A percentile compares a stretch with the other conserved stretches of the same genome.
Evolutionary conservation across 345 rosid genomes (phyloP).

Genomic region (Camelina laxa): DNA sequence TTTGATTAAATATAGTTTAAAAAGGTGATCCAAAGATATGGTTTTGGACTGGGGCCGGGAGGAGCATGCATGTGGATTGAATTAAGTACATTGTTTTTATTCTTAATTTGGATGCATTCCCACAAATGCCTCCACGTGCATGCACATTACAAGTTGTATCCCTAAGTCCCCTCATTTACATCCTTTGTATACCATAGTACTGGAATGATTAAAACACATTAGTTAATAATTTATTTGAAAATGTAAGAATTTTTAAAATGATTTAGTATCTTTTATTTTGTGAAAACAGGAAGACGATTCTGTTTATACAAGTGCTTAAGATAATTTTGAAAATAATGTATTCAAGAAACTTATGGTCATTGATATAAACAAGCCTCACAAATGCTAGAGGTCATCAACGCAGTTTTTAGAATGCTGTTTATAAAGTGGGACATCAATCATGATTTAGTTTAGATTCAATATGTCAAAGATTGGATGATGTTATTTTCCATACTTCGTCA

Average conservation of each 20-base stretch:
- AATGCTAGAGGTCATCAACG: not conserved
- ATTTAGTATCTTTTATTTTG: not conserved
- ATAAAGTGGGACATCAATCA: not conserved
- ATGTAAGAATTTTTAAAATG: not conserved
- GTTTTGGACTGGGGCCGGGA: slow-evolving; percentile 18
- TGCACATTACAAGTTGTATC: not conserved
- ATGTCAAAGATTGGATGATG: not conserved
- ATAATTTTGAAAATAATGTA: not conserved
- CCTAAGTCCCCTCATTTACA: not conserved
- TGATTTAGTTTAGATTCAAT: not conserved
- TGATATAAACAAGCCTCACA: too few species aligned
- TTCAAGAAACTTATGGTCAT: not conserved
- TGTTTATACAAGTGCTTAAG: not conserved
- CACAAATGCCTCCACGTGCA: slow-evolving; percentile 33
- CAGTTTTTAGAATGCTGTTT: not conserved
- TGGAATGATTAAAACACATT: not conserved
- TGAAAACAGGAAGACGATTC: not conserved
- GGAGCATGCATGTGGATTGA: slow-evolving; percentile 31
- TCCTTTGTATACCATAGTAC: not conserved
- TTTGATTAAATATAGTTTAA: not conserved
- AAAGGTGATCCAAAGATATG: slow-evolving; percentile 19
- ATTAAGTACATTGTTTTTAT: slow-evolving; percentile 32
- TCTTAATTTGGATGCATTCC: slow-evolving; percentile 35
- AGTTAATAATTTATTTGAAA: not conserved
- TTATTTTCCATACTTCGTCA: not conserved